These are phyloP conservation scores for Penicillium sp. DNA, from an alignment of 2,329 filamentous ascomycete species.

Conservation along the genomic window DNA sequence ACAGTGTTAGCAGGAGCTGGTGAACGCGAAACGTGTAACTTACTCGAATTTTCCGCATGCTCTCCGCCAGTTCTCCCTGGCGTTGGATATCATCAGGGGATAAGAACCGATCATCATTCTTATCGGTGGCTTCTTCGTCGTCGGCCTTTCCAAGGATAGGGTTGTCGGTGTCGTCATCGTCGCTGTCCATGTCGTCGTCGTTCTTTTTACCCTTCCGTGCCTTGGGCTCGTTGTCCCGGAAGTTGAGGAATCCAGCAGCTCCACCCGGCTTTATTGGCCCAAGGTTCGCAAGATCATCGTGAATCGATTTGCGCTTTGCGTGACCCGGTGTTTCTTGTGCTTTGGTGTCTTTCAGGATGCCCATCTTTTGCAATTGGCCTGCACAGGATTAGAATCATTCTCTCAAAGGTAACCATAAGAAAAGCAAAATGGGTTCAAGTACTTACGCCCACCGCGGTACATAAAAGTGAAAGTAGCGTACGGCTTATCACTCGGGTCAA, in stretches of 20 bases:
- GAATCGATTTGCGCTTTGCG: conserved; percentile 76
- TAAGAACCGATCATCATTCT: conserved; percentile 50
- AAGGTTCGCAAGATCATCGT: conserved; percentile 81
- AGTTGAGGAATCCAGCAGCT: conserved; percentile 85
- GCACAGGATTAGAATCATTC: not conserved
- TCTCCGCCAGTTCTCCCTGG: conserved; percentile 64
- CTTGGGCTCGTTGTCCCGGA: conserved; percentile 67
- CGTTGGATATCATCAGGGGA: conserved; percentile 62
- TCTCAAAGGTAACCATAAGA: too few relatives aligned
- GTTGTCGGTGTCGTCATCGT: conserved; percentile 67
- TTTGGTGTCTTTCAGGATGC: conserved; percentile 73
- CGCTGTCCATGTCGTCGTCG: conserved; percentile 72
- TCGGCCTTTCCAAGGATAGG: conserved; percentile 64
- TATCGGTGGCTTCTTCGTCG: conserved; percentile 55
- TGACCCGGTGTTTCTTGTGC: conserved; percentile 58
- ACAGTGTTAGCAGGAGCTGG: conserved; percentile 12
- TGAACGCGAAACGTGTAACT: conserved; percentile 20
- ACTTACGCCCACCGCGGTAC: conserved; percentile 91
- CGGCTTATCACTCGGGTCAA: conserved; percentile 92
- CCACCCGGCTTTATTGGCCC: conserved; percentile 83
- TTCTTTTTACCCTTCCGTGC: conserved; percentile 62
- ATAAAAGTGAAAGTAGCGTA: conserved; percentile 98
- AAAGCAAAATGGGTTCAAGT: not conserved
- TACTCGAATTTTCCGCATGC: conserved; percentile 67
- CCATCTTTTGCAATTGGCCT: conserved; percentile 98